These are phyloP conservation scores for Cenchrus purpureus DNA, from an alignment of 176 grass and related monocot genomes.

Conservation along the genomic window DNA sequence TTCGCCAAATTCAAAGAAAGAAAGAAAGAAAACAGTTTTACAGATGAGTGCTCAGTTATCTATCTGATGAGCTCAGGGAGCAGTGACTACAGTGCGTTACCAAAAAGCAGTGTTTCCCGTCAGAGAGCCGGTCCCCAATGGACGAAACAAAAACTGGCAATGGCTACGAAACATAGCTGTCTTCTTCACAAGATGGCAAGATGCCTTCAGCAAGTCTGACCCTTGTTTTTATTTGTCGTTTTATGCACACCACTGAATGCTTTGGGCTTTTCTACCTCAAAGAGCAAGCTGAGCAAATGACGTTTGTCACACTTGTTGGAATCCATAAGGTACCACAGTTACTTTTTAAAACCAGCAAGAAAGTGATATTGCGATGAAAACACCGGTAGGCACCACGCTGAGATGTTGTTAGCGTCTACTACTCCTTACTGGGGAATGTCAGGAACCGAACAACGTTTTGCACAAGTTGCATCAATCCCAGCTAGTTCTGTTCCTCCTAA, in stretches of 20 bases:
- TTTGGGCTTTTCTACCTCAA: background rate
- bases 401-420: background rate
- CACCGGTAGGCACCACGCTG: background rate
- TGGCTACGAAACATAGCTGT: background rate
- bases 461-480: slow-evolving; percentile 66
- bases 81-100: slow-evolving; percentile 6
- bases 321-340: background rate
- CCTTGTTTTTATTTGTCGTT: slow-evolving; percentile 2
- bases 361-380: slow-evolving; percentile 19
- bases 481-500: slow-evolving; percentile 66
- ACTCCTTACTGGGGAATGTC: background rate
- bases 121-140: slow-evolving; percentile 19
- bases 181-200: slow-evolving; percentile 27
- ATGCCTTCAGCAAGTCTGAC: slow-evolving; percentile 20
- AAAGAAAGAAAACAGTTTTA: background rate
- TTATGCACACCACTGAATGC: slow-evolving; percentile 14
- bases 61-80: slow-evolving; percentile 25
- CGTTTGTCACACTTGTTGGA: background rate
- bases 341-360: background rate
- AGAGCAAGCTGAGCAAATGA: slow-evolving; percentile 33
- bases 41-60: slow-evolving; percentile 11
- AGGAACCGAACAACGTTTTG: background rate
- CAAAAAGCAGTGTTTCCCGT: slow-evolving; percentile 20
- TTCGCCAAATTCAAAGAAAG: background rate
- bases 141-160: slow-evolving; percentile 26